Conservation (phyloP, 176 grass and related monocot species). For the Paspalum notatum region DNA sequence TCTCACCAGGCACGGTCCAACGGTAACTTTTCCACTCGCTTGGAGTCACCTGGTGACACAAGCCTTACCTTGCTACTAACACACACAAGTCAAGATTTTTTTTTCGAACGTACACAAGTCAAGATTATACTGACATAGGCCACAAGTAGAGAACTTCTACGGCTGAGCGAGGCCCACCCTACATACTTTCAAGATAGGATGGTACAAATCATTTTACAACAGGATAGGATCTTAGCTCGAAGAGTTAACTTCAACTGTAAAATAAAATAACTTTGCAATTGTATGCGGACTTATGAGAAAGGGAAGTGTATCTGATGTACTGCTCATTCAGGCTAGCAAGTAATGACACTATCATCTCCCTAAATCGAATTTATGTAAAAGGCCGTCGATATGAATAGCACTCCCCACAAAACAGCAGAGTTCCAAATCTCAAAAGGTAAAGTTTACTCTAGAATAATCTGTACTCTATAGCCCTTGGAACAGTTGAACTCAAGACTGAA, state of each 20-base stretch:
- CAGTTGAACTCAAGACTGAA: background rate
- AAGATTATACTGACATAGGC: too few relatives aligned
- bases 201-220: conserved; percentile 15
- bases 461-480: background rate
- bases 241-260: conserved; percentile 1
- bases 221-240: background rate
- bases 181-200: conserved; percentile 21
- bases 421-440: background rate
- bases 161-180: too few relatives aligned
- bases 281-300: background rate
- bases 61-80: too few relatives aligned
- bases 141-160: too few relatives aligned
- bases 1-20: too few relatives aligned
- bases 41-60: too few relatives aligned
- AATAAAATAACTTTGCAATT: conserved; percentile 11
- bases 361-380: background rate
- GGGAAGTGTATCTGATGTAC: background rate
- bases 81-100: too few relatives aligned
- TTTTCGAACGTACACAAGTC: too few relatives aligned
- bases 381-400: background rate
- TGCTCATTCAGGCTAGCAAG: background rate
- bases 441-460: background rate
- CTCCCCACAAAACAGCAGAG: background rate
- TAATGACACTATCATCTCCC: background rate
- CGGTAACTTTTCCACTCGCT: too few relatives aligned